Conservation (phyloP, 148 eudicot species). For the Persicaria tinctoria region DNA sequence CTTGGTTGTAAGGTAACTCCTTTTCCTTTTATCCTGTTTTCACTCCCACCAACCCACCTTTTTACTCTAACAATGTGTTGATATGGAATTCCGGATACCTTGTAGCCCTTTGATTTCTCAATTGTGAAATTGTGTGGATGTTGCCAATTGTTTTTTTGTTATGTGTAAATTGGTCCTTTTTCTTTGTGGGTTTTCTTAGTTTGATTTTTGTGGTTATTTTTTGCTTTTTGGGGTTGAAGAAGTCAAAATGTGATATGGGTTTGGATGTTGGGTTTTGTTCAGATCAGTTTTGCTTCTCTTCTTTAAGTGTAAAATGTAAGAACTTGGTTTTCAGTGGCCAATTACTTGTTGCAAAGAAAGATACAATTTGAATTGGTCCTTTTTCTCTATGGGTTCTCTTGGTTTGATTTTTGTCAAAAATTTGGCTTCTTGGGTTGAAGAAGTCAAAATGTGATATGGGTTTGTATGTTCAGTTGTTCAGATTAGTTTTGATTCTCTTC, state of each 20-base stretch:
- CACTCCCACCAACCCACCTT: not conserved
- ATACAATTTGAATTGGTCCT: not conserved
- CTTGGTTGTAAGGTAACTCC: conserved; percentile 13
- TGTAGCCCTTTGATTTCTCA: too few relatives aligned
- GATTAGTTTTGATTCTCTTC: too few relatives aligned
- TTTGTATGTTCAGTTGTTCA: not conserved
- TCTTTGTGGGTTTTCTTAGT: not conserved
- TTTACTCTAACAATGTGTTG: not conserved
- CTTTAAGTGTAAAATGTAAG: not conserved
- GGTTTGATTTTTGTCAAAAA: too few relatives aligned
- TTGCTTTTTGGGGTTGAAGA: not conserved
- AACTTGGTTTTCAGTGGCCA: not conserved
- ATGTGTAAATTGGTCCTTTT: not conserved
- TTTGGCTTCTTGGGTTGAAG: too few relatives aligned
- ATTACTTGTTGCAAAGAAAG: not conserved
- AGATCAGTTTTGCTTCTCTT: not conserved
- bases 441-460: not conserved
- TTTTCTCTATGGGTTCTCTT: not conserved
- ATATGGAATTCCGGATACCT: too few relatives aligned
- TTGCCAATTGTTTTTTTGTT: not conserved
- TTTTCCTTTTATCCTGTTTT: not conserved
- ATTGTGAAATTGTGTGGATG: conserved; percentile 2
- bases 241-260: not conserved
- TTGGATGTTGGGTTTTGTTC: not conserved
- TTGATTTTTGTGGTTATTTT: not conserved